Evolutionary conservation across 257 asterid species (phyloP), one percentile per base, ranked within the genome.

Genomic region (Scutellaria barbata): DNA sequence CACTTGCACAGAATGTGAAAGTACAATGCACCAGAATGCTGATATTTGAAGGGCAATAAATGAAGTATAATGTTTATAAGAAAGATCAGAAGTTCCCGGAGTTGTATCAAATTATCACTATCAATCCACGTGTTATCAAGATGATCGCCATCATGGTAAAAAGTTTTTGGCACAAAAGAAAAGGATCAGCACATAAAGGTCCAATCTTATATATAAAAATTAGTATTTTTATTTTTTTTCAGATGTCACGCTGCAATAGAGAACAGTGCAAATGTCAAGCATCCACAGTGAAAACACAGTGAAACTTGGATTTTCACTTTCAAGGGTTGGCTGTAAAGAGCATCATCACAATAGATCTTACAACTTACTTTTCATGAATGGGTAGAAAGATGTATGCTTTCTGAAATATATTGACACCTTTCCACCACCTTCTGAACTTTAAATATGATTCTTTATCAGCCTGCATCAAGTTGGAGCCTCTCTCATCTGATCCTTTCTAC

Each of bases 351-450:
- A 52, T 64, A 54, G 51, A 60, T 55, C 50, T 43, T 59, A 58
- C 35, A 53, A 87, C 96, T 87, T 86, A 92, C 99, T 72, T 76
- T 77, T 95, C 95, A 80, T 92, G 86, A 74, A 95, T 88, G 55
- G 99, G 99, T 52, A 95, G 78, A 77, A 95, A 81, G 78, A 95
- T 86, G 73, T 88, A 95, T n/a, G 96, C 85, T 74, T 92, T 90
- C 87, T 92, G 94, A 83, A 89, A 95, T 87, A 95, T 64, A 76
- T 87, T 87, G 72, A 95, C 90, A 30, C 93, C 95, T 83, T 88
- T 95, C 99, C 99, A 95, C 99, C 99, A 95, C 81, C 99, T 84
- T 77, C 99, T 85, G 70, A 95, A 83, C 90, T 92, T 95, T 76
- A 45, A 75, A 87, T 85, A 92, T 69, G 88, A 82, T 80, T 83